Evolutionary conservation across 305 asterid species (phyloP).

Genomic region (Solanum hybrid): DNA sequence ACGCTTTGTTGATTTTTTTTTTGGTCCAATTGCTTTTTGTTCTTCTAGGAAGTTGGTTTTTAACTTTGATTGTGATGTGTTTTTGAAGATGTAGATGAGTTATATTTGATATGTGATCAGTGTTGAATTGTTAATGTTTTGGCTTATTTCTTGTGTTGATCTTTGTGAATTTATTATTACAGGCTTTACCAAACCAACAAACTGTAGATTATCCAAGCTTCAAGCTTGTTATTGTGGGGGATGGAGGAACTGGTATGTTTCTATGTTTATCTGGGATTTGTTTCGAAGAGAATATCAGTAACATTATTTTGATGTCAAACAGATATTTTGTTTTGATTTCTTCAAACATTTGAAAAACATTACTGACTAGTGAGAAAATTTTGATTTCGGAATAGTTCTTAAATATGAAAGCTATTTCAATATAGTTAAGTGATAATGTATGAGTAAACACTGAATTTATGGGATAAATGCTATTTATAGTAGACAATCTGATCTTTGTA

Average conservation of each 20-base stretch:
- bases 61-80: not conserved
- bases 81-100: not conserved
- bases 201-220: constrained; percentile 16
- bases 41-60: not conserved
- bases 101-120: not conserved
- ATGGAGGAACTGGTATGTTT: constrained; percentile 15
- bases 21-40: not conserved
- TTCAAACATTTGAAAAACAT: not conserved
- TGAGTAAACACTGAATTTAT: not conserved
- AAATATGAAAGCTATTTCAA: not conserved
- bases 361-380: not conserved
- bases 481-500: not conserved
- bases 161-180: not conserved
- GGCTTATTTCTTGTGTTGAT: not conserved
- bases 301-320: not conserved
- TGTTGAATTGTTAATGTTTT: not conserved
- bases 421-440: not conserved
- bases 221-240: constrained; percentile 18
- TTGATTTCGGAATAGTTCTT: not conserved
- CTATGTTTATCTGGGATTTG: not conserved
- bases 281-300: not conserved
- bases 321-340: not conserved
- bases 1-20: not conserved
- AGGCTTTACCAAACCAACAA: constrained; percentile 17
- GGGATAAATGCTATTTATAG: not conserved